phyloP scores from a whole-genome alignment of 139 green algal species.

The Micractinium sp. region DNA sequence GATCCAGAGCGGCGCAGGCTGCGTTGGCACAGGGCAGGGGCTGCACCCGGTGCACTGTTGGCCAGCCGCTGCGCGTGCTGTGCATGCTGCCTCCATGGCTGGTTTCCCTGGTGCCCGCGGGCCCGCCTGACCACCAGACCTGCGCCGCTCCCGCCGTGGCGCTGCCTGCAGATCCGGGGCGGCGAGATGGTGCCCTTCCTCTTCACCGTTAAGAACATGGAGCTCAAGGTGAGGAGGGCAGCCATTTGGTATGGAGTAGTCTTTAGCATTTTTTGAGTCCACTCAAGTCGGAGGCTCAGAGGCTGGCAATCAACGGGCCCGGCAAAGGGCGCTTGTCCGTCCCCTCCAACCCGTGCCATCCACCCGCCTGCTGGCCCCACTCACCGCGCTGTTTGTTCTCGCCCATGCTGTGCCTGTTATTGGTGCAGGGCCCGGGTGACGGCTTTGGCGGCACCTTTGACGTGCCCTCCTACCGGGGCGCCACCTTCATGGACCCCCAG shows the following conservation, averaged over 20 bases:
- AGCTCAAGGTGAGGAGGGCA: neutral
- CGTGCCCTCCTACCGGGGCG: slow-evolving; percentile 97
- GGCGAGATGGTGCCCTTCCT: slow-evolving; percentile 99
- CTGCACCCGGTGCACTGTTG: too few relatives aligned
- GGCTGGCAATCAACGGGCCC: too few relatives aligned
- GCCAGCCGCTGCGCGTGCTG: too few relatives aligned
- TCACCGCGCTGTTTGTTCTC: too few relatives aligned
- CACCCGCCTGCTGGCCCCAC: neutral
- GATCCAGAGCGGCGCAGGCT: too few relatives aligned
- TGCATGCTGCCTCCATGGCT: too few relatives aligned
- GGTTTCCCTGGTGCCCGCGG: neutral
- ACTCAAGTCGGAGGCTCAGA: too few relatives aligned
- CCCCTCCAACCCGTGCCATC: too few relatives aligned
- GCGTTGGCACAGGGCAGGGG: neutral
- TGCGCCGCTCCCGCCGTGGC: neutral
- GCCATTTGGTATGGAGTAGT: neutral
- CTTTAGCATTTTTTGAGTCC: too few relatives aligned
- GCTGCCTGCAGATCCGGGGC: slow-evolving; percentile 89
- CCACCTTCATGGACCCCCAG: slow-evolving; percentile 99
- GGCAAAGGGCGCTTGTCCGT: too few relatives aligned
- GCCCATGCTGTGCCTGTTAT: neutral
- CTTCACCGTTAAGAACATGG: slow-evolving; percentile 98
- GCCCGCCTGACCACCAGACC: neutral
- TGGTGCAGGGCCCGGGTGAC: slow-evolving; percentile 49
- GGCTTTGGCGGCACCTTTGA: slow-evolving; percentile 94